Evolutionary conservation across 2,329 filamentous ascomycete genomes (phyloP), one percentile per base, ranked within the genome.

Genomic region (Pezicula neosporulosa): DNA sequence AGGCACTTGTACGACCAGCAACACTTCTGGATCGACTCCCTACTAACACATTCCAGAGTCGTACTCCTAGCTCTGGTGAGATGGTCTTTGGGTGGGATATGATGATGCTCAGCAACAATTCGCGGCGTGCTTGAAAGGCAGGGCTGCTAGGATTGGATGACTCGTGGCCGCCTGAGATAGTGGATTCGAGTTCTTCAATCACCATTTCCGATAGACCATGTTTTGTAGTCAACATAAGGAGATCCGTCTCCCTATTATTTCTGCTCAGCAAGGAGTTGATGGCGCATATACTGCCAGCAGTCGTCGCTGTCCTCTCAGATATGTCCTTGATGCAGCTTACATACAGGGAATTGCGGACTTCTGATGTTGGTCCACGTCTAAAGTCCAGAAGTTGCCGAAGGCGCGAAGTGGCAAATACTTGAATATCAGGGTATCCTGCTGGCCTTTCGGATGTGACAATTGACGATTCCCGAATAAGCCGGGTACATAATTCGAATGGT

Each of bases 1-100:
- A 96, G 0, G 85, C 86, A 13, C 76, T 72, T 53, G 81, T 78
- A 49, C 88, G 78, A 53, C 89, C 83, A 8, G 80, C 76, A 3
- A 76, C 70, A 21, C 78, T 81, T 4, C 83, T 70, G 3, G 84
- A 82, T 37, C 76, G 70, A 4, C 77, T 73, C 12, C 90, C 87
- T 44, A 96, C 82, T 24, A 94, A 74, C 37, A 86, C 73, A 51
- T 86, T 75, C 89, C 90, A 96, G 2, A 96, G 75, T 12, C 73
- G 74, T 39, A 75, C 72, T 15, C 86, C 84, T 4, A 89, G 73
- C 1, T 86, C 79, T 3, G 74, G 63, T 0, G 81, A 78, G 44
- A 96, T 78, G 0, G 81, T 79, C 8, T 77, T 71, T 1, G 86
- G 78, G n/a, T 82, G 79, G 47, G 82, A 72, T 33, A 73, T 69